Evolutionary conservation across 441 rosid genomes (phyloP).

Genomic region (Pelargonium exstipulatum): DNA sequence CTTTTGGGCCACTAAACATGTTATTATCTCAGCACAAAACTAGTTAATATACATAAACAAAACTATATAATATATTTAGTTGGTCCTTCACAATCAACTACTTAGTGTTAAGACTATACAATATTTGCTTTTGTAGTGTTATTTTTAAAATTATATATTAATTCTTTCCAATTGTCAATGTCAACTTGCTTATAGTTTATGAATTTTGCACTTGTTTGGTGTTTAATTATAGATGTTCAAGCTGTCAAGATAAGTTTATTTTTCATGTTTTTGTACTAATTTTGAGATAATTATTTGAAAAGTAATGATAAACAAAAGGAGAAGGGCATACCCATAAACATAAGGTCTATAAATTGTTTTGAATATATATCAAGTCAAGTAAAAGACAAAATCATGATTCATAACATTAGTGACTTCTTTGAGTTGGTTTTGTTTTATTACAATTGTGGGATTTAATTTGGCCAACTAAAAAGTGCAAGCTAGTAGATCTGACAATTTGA

Average conservation of each 20-base stretch:
- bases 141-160: background rate
- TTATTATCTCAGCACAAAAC: background rate
- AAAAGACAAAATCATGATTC: background rate
- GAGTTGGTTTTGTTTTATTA: background rate
- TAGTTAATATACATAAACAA: background rate
- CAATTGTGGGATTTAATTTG: background rate
- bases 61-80: background rate
- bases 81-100: conserved; percentile 8
- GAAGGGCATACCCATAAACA: background rate
- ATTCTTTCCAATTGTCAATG: background rate
- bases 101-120: conserved; percentile 2
- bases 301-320: conserved; percentile 2
- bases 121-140: background rate
- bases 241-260: conserved; percentile 6
- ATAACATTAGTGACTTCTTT: background rate
- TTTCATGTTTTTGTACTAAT: background rate
- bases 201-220: background rate
- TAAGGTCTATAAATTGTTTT: background rate
- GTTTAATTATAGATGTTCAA: background rate
- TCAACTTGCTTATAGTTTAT: background rate
- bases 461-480: no score
- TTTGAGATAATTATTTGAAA: background rate
- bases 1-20: conserved; percentile 19
- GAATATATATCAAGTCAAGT: background rate
- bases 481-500: no score